phyloP scores from a whole-genome alignment of 805 yeast genomes.

The Millerozyma acaciae region DNA sequence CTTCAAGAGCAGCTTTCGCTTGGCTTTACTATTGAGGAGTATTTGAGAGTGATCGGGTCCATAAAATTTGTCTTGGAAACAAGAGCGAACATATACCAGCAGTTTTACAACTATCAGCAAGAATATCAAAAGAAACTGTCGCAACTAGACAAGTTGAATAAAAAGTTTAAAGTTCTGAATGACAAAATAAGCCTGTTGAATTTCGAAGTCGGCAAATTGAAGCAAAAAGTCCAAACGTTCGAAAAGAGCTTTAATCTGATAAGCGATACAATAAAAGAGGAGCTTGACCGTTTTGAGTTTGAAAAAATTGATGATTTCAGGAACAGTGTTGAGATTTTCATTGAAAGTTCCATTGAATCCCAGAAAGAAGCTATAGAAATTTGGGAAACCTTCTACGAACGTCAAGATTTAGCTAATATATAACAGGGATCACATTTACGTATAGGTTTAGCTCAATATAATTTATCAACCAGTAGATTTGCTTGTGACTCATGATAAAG shows the following conservation, averaged over 20 bases:
- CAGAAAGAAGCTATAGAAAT: conserved; percentile 87
- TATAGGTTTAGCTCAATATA: too few relatives aligned
- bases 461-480: too few relatives aligned
- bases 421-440: too few relatives aligned
- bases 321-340: conserved; percentile 81
- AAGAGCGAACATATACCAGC: conserved; percentile 53
- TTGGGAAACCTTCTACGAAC: conserved; percentile 85
- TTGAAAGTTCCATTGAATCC: conserved; percentile 86
- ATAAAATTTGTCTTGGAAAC: conserved; percentile 70
- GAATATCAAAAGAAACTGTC: conserved; percentile 45
- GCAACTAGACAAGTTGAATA: conserved; percentile 39
- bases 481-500: too few relatives aligned
- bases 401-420: conserved; percentile 23
- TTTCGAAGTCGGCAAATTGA: conserved; percentile 55
- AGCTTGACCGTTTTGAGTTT: conserved; percentile 64
- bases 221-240: conserved; percentile 49
- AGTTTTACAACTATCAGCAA: conserved; percentile 40
- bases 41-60: conserved; percentile 71
- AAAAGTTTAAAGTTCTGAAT: conserved; percentile 46
- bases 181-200: conserved; percentile 60
- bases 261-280: conserved; percentile 61
- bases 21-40: conserved; percentile 86
- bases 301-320: conserved; percentile 82
- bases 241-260: conserved; percentile 61
- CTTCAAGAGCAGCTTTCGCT: conserved; percentile 82